phyloP scores from a whole-genome alignment of 257 asterid species.

The Datura wrightii region DNA sequence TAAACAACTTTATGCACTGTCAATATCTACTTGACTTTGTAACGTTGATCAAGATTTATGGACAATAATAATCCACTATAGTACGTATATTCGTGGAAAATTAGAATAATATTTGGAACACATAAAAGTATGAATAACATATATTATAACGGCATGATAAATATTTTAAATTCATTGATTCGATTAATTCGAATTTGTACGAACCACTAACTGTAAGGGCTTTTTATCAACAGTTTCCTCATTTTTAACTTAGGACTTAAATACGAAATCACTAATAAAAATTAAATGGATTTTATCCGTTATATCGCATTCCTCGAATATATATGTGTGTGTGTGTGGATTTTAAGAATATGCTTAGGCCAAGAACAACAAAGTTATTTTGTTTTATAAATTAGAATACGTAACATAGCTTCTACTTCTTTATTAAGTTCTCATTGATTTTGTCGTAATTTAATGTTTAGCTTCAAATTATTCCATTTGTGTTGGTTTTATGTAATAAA shows the following conservation, averaged over 20 bases:
- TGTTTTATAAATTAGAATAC: background rate
- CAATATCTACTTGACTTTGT: background rate
- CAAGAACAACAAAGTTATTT: background rate
- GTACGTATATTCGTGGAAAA: background rate
- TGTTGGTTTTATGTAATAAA: background rate
- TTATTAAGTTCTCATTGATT: background rate
- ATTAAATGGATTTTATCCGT: background rate
- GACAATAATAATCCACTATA: background rate
- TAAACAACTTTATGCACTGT: background rate
- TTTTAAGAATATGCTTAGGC: background rate
- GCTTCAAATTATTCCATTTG: background rate
- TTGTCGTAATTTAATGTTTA: background rate
- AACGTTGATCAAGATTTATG: background rate
- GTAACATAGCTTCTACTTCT: background rate
- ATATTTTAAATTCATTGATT: background rate
- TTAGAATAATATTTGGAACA: background rate
- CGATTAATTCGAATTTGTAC: background rate
- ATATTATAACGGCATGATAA: background rate
- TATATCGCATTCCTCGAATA: background rate
- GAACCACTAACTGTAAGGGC: rapidly evolving
- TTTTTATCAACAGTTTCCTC: background rate
- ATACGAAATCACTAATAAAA: background rate
- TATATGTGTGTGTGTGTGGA: background rate
- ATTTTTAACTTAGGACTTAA: background rate
- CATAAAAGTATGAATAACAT: background rate